Conservation (phyloP, 495 filamentous ascomycete species). For the Hyaloscypha variabilis region DNA sequence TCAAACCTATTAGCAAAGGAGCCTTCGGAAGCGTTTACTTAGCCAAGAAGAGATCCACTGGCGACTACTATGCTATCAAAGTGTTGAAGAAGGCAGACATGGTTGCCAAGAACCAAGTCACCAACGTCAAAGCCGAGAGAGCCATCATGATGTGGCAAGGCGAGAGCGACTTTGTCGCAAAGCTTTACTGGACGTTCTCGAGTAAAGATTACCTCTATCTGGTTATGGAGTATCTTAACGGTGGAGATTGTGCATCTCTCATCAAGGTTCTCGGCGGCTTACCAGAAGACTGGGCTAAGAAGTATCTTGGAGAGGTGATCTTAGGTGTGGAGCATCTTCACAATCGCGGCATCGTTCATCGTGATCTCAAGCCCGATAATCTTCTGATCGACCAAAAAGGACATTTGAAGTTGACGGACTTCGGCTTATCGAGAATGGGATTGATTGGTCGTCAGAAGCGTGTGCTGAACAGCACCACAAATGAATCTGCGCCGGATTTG, state of each 20-base stretch:
- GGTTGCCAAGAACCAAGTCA: constrained; percentile 99
- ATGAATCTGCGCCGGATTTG: constrained; percentile 84
- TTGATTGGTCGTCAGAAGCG: constrained; percentile 95
- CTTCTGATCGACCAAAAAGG: constrained; percentile 96
- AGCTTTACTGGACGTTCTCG: constrained; percentile 98
- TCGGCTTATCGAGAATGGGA: constrained; percentile 96
- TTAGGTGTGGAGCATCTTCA: constrained; percentile 95
- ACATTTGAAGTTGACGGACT: constrained; percentile 96
- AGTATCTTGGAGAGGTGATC: constrained; percentile 94
- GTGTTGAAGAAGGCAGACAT: constrained; percentile 98
- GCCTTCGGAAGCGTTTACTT: constrained; percentile 98
- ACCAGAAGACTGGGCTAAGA: constrained; percentile 96
- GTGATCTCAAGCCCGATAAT: constrained; percentile 97
- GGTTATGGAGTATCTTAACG: constrained; percentile 99
- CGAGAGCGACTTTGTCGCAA: constrained; percentile 98
- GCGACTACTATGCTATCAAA: constrained; percentile 98
- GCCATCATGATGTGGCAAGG: constrained; percentile 99
- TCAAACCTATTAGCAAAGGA: constrained; percentile 98
- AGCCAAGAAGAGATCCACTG: constrained; percentile 96
- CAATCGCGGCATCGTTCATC: constrained; percentile 90
- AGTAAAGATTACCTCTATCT: constrained; percentile 99
- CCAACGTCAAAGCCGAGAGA: constrained; percentile 96
- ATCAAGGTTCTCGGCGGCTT: constrained; percentile 91
- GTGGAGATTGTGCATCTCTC: constrained; percentile 93
- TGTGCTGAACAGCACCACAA: constrained; percentile 73